Base-by-base conservation (phyloP, 768 basidiomycete genomes). In the Boletus subparvulus region DNA sequence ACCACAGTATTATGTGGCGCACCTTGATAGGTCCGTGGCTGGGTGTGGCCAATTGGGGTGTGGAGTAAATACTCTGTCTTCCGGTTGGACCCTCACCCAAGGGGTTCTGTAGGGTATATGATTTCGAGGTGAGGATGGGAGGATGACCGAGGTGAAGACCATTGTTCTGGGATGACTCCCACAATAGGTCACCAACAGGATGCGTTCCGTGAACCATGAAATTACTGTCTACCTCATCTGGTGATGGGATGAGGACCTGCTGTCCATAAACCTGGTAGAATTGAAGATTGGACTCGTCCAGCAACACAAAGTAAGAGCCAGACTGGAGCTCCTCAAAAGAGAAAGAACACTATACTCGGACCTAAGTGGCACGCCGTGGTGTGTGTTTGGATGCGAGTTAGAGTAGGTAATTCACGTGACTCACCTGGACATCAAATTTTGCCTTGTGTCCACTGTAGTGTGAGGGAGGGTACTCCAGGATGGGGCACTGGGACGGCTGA, bases 251-350 rank as follows among this genome's bases (percentile, higher is more conserved):
- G 47, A 72, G 62, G 44, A 72, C 66, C 11, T 66, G 72, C 39
- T 72, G 70, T 0, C 70, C 70, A 6, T 72, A 72, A 1, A 72
- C 54, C 12, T 58, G 66, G 46, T 69, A 72, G 52, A 72, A 72
- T 24, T 72, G 64, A 2, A 72, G 47, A 53, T 72, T 72, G 9
- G 68, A 70, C 40, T 72, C 70, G 63, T 73, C 72, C 11, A 72
- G 53, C 6, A 59, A 58, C 0, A 53, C 49, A 36, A 72, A 65
- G 66, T 65, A 72, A 3, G 72, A 55, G 21, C 70, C 72, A 0
- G 72, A 72, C 47, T 72, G 72, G 21, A 72, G 66, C 52, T 72
- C 72, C 47, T 72, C 70, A 47, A 73, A 72, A 1, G 70, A 64
- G 40, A 72, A 72, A 35, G 70, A 60, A 12, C 70, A 72, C 30